Percentiles rank a stretch among this genome's conserved stretches.
Evolutionary conservation across 108 stramenopile genomes (phyloP).

Genomic region (Conticribra weissflogii): DNA sequence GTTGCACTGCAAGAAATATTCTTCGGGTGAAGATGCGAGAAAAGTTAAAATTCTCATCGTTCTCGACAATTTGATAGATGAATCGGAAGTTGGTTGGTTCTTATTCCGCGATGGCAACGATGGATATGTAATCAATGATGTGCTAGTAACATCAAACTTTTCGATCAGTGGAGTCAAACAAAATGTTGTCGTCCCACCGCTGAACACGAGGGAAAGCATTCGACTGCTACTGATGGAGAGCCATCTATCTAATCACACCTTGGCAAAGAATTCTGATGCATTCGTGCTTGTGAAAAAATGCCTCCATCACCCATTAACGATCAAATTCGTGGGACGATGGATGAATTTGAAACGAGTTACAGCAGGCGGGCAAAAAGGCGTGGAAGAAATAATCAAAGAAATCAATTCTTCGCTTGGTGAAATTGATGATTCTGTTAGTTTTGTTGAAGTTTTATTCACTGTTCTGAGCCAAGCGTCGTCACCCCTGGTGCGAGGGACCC

Average conservation of each 20-base stretch:
- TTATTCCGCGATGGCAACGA: conserved; percentile 52
- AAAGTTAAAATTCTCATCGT: conserved; percentile 61
- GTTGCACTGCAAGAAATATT: conserved; percentile 18
- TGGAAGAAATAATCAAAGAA: conserved; percentile 63
- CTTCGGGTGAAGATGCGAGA: conserved; percentile 16
- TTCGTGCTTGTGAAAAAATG: conserved; percentile 62
- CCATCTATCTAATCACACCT: conserved; percentile 55
- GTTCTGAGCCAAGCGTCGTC: conserved; percentile 71
- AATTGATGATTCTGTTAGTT: conserved; percentile 15
- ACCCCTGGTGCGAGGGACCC: conserved; percentile 70
- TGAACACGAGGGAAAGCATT: conserved; percentile 65
- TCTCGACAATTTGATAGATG: conserved; percentile 69
- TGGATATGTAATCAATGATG: conserved; percentile 52
- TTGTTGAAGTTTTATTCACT: conserved; percentile 72
- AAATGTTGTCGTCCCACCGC: conserved; percentile 70
- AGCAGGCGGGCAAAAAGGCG: conserved; percentile 65
- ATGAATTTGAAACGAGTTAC: conserved; percentile 72
- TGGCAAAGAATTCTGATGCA: conserved; percentile 55
- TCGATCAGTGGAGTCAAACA: conserved; percentile 51
- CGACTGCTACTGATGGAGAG: conserved; percentile 66
- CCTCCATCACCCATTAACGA: conserved; percentile 73
- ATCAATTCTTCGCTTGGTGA: conserved; percentile 31
- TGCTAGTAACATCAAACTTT: conserved; percentile 63
- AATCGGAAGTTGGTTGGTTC: conserved; percentile 80
- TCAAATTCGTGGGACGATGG: conserved; percentile 81